These are phyloP conservation scores for Fragaria ananassa DNA, from an alignment of 306 rosid genomes.

Conservation along the genomic window DNA sequence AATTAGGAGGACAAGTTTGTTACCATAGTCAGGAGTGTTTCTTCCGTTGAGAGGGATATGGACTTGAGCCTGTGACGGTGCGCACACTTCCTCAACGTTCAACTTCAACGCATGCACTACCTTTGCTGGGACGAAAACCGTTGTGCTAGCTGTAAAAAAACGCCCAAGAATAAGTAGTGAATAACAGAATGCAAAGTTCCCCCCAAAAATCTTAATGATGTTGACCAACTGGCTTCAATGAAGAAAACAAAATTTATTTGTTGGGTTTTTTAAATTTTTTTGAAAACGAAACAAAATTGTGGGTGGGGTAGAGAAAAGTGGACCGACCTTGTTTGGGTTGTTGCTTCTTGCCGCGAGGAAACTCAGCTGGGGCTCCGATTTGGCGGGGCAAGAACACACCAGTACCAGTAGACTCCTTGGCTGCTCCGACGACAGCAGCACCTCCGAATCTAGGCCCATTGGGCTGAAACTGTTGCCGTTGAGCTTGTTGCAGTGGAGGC, in stretches of 20 bases:
- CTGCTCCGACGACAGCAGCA: conserved; percentile 35
- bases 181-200: neutral
- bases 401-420: conserved; percentile 63
- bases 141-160: conserved; percentile 39
- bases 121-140: conserved; percentile 59
- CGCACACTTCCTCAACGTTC: conserved; percentile 35
- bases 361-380: conserved; percentile 22
- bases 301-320: neutral
- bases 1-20: neutral
- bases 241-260: neutral
- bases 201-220: neutral
- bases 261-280: neutral
- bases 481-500: conserved; percentile 55
- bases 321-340: conserved; percentile 37
- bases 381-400: conserved; percentile 84
- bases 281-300: neutral
- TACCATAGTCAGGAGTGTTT: conserved; percentile 43
- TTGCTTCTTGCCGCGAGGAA: conserved; percentile 30
- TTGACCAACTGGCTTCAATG: conserved; percentile 1
- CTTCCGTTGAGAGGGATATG: conserved; percentile 33
- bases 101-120: conserved; percentile 65
- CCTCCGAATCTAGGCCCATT: conserved; percentile 49
- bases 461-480: conserved; percentile 33
- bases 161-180: neutral
- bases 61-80: conserved; percentile 27